These are phyloP conservation scores for Ganoderma leucocontextum DNA, from an alignment of 1,284 basidiomycete species.

Conservation along the genomic window DNA sequence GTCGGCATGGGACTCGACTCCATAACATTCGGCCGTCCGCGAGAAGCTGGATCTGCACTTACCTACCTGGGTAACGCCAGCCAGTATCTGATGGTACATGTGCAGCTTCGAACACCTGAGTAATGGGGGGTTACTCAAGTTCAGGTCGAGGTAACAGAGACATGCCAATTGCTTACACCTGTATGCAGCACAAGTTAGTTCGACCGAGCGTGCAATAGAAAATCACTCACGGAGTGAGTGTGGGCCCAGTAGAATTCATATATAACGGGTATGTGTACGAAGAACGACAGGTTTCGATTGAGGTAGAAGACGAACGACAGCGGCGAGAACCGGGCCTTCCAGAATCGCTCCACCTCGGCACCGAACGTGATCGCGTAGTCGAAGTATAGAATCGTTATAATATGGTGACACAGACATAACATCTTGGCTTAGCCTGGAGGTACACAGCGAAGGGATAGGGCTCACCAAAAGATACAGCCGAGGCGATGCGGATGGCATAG, in stretches of 20 bases:
- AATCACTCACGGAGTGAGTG: neutral
- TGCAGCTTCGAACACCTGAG: constrained; percentile 17
- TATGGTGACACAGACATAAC: neutral
- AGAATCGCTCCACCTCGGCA: constrained; percentile 9
- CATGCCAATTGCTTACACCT: neutral
- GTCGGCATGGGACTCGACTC: neutral
- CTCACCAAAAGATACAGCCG: neutral
- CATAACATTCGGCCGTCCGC: neutral
- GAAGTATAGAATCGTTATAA: constrained; percentile 6
- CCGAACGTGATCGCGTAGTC: constrained; percentile 9
- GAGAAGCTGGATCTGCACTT: neutral
- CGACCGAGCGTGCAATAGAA: neutral
- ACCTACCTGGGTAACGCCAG: constrained; percentile 18
- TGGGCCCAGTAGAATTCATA: constrained; percentile 5
- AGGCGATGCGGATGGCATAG: neutral
- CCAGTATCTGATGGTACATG: constrained; percentile 20
- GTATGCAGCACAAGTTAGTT: neutral
- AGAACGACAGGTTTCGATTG: constrained; percentile 18
- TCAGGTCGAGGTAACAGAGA: neutral
- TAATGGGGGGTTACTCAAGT: neutral
- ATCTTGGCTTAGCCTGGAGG: neutral
- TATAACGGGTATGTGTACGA: constrained; percentile 16
- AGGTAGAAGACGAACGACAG: constrained; percentile 12
- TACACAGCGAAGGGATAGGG: neutral
- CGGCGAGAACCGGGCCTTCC: neutral